Conservation (phyloP, 768 basidiomycete species). For the Saitozyma sp. region DNA sequence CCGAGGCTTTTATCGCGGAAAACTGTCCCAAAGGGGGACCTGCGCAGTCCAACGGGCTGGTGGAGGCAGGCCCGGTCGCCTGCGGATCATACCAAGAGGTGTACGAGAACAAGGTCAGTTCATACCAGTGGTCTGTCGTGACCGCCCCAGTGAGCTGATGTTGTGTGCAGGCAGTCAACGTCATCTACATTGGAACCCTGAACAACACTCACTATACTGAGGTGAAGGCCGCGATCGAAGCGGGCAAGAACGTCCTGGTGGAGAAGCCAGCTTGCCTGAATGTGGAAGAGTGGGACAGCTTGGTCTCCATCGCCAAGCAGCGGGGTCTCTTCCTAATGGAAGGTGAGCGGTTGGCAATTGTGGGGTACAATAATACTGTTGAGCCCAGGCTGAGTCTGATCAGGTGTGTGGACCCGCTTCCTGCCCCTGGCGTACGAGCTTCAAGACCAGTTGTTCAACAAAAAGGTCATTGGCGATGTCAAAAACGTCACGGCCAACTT, state of each 20-base stretch:
- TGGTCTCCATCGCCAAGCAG: conserved; percentile 44
- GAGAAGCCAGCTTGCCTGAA: conserved; percentile 52
- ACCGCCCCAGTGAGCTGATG: background rate
- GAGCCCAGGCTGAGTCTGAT: background rate
- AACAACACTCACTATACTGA: conserved; percentile 48
- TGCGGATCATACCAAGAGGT: conserved; percentile 49
- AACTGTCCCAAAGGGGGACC: conserved; percentile 37
- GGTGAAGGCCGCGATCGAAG: conserved; percentile 41
- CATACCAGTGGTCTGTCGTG: background rate
- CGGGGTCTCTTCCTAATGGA: conserved; percentile 53
- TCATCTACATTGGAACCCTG: conserved; percentile 51
- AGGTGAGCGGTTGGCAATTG: conserved; percentile 21
- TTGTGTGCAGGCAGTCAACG: conserved; percentile 40
- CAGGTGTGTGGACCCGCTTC: conserved; percentile 52
- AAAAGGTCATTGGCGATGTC: conserved; percentile 44
- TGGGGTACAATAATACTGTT: background rate
- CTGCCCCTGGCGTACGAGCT: conserved; percentile 43
- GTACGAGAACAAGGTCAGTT: conserved; percentile 22
- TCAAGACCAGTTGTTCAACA: conserved; percentile 41
- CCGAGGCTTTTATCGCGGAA: conserved; percentile 40
- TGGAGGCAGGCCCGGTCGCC: conserved; percentile 26
- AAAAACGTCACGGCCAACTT: conserved; percentile 41
- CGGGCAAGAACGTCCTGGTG: conserved; percentile 49
- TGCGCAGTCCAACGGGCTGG: conserved; percentile 32
- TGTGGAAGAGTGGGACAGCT: conserved; percentile 39